Percentiles rank a stretch among this genome's conserved stretches.
These are phyloP conservation scores for Coelastrella sp. DNA, from an alignment of 139 green algal species.

Conservation along the genomic window DNA sequence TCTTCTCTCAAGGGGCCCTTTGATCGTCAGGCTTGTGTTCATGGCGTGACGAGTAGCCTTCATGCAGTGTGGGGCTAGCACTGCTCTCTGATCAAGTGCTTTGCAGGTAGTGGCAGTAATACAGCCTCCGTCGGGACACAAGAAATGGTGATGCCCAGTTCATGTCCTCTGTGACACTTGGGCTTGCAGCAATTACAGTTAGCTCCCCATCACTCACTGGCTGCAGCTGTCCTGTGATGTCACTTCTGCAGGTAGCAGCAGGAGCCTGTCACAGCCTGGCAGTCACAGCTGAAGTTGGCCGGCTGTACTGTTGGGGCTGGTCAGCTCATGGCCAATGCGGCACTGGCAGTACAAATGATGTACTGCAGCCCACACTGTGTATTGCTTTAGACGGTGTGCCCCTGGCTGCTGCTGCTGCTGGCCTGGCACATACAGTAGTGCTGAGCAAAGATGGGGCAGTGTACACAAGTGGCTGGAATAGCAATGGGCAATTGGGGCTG, in stretches of 20 bases:
- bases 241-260: constrained; percentile 8
- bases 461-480: constrained; percentile 31
- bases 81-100: neutral
- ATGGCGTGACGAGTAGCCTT: neutral
- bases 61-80: no score
- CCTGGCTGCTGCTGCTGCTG: constrained; percentile 1
- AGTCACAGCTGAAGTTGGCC: neutral
- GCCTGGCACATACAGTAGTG: constrained; percentile 20
- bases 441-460: constrained; percentile 35
- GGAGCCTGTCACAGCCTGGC: constrained; percentile 24
- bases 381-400: constrained; percentile 29
- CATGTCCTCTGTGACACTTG: no score
- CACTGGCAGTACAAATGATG: constrained; percentile 11
- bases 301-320: constrained; percentile 35
- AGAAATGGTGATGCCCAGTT: no score
- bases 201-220: neutral
- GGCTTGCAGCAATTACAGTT: no score
- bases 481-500: constrained; percentile 16
- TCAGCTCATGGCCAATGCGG: constrained; percentile 36
- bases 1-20: neutral
- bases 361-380: constrained; percentile 6
- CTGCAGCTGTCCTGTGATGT: neutral
- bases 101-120: neutral
- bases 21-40: neutral
- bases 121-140: no score